Percentiles rank a stretch among this genome's conserved stretches.
Conservation (phyloP, 2,329 filamentous ascomycete species). For the Fusarium mangiferae region DNA sequence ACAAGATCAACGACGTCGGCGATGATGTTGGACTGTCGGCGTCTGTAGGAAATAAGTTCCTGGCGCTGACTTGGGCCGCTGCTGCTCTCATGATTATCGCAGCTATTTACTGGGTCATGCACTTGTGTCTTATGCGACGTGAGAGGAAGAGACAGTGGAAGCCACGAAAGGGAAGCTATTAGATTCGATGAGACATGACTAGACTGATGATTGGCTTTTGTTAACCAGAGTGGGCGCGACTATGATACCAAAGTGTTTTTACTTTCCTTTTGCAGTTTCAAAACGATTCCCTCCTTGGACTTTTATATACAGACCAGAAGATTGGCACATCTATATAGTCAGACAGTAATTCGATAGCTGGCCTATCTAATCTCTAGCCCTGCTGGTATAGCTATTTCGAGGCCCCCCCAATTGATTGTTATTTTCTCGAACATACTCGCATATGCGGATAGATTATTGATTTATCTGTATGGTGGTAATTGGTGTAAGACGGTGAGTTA, state of each 20-base stretch:
- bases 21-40: slow-evolving; percentile 58
- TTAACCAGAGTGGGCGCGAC: slow-evolving; percentile 5
- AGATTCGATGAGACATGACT: slow-evolving; percentile 9
- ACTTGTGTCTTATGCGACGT: slow-evolving; percentile 47
- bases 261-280: slow-evolving; percentile 11
- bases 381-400: neutral
- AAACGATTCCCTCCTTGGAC: slow-evolving; percentile 3
- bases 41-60: slow-evolving; percentile 55
- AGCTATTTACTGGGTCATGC: slow-evolving; percentile 54
- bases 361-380: slow-evolving; percentile 12
- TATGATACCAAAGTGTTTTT: slow-evolving; percentile 38
- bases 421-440: neutral
- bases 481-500: neutral
- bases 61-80: slow-evolving; percentile 59
- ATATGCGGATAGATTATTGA: neutral
- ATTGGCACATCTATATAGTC: slow-evolving; percentile 6
- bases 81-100: slow-evolving; percentile 56
- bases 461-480: neutral
- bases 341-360: slow-evolving; percentile 38
- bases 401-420: neutral
- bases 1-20: slow-evolving; percentile 56
- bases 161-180: slow-evolving; percentile 46
- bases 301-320: slow-evolving; percentile 1
- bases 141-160: slow-evolving; percentile 43
- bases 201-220: slow-evolving; percentile 26